Percentiles rank a stretch among this genome's conserved stretches.
Evolutionary conservation across 2,329 filamentous ascomycete species (phyloP).

Genomic region (Diaporthe destruens): DNA sequence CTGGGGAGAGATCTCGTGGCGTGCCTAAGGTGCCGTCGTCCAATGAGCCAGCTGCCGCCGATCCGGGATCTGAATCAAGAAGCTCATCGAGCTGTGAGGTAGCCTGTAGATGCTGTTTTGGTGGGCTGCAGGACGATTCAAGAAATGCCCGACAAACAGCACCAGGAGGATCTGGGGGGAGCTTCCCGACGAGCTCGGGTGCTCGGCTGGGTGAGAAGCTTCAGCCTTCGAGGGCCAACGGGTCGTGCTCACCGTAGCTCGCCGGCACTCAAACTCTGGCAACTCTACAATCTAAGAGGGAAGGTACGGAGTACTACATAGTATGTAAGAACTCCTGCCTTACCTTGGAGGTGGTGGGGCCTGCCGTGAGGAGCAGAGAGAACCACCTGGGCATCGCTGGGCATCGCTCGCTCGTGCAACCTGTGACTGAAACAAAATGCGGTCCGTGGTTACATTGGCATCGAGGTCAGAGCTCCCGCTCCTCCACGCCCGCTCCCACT

Average conservation of each 20-base stretch:
- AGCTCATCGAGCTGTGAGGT: constrained; percentile 23
- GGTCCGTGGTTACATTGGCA: constrained; percentile 30
- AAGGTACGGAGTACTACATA: too few relatives aligned
- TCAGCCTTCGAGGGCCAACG: constrained; percentile 12
- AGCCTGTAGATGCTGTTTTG: constrained; percentile 1
- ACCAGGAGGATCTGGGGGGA: neutral
- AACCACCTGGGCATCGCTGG: neutral
- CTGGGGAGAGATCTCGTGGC: constrained; percentile 14
- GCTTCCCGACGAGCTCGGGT: neutral
- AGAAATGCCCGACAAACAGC: constrained; percentile 14
- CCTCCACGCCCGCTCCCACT: neutral
- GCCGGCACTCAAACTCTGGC: constrained; percentile 28
- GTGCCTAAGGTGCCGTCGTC: neutral
- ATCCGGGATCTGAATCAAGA: constrained; percentile 30
- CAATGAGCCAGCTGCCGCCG: constrained; percentile 21
- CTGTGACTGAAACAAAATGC: constrained; percentile 33
- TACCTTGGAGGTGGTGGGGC: neutral
- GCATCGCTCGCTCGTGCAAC: constrained; percentile 14
- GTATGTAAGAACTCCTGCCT: too few relatives aligned
- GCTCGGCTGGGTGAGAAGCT: constrained; percentile 15
- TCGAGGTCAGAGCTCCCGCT: constrained; percentile 24
- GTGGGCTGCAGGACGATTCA: constrained; percentile 19
- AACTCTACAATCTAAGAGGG: neutral
- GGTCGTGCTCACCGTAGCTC: neutral
- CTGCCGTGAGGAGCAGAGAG: neutral